Percentiles rank a stretch among this genome's conserved stretches.
These are phyloP conservation scores for Aspergillus japonicus DNA, from an alignment of 2,329 filamentous ascomycete genomes.

Conservation along the genomic window DNA sequence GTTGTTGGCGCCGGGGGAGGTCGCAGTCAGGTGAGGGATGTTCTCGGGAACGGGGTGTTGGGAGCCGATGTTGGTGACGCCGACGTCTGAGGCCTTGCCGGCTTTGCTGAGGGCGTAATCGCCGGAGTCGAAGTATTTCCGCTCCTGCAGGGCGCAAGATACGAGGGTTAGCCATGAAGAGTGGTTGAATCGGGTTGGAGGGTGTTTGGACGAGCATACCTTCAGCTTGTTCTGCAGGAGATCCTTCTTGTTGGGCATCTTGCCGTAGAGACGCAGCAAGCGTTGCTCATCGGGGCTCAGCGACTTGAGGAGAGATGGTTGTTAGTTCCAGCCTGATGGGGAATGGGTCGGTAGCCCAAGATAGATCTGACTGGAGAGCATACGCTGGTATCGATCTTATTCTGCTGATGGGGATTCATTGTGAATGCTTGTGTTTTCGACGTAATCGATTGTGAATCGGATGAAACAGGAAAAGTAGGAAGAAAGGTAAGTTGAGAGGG, in stretches of 20 bases:
- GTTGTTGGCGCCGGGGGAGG: slow-evolving; percentile 47
- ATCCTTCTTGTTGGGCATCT: slow-evolving; percentile 94
- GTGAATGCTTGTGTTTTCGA: slow-evolving; percentile 26
- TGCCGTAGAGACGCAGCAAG: slow-evolving; percentile 95
- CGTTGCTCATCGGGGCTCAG: slow-evolving; percentile 93
- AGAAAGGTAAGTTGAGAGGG: neutral
- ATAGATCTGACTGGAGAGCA: slow-evolving; percentile 40
- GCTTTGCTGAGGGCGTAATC: slow-evolving; percentile 97
- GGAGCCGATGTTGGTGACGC: slow-evolving; percentile 88
- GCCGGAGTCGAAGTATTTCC: slow-evolving; percentile 97
- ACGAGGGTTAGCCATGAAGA: neutral
- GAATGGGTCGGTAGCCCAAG: neutral
- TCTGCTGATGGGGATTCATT: slow-evolving; percentile 98
- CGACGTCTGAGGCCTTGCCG: slow-evolving; percentile 90
- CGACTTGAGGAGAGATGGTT: slow-evolving; percentile 56
- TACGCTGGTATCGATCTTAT: slow-evolving; percentile 96
- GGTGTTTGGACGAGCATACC: slow-evolving; percentile 39
- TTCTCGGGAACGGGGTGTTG: slow-evolving; percentile 94
- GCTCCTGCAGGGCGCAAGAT: slow-evolving; percentile 59
- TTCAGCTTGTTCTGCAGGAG: slow-evolving; percentile 97
- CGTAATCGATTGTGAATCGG: neutral
- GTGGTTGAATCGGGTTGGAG: neutral
- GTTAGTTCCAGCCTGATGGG: slow-evolving; percentile 12
- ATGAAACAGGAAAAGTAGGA: neutral
- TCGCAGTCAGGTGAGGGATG: slow-evolving; percentile 82